Conservation (phyloP, 2,329 filamentous ascomycete species). For the Cercospora brassicicola region DNA sequence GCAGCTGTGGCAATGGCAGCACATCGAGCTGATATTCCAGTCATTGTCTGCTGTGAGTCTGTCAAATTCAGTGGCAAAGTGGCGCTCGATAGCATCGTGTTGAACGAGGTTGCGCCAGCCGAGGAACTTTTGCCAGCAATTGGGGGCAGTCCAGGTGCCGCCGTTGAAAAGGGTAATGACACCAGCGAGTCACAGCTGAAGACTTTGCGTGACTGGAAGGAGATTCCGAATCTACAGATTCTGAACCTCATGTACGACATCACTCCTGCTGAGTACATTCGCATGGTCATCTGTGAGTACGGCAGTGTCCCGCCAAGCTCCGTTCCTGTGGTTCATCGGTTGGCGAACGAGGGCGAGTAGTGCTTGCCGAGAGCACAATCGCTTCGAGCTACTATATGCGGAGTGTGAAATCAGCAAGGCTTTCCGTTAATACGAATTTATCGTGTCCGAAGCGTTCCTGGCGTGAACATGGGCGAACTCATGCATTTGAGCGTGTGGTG, state of each 20-base stretch:
- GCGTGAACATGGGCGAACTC: neutral
- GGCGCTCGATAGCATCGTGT: constrained; percentile 85
- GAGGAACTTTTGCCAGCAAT: constrained; percentile 57
- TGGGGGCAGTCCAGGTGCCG: neutral
- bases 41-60: constrained; percentile 88
- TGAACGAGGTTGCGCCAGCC: constrained; percentile 85
- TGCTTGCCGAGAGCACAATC: neutral
- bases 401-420: neutral
- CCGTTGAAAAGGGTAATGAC: constrained; percentile 33
- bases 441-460: neutral
- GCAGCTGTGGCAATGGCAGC: constrained; percentile 83
- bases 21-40: constrained; percentile 70
- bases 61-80: constrained; percentile 93
- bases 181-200: constrained; percentile 30
- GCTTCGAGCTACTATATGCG: neutral
- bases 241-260: constrained; percentile 86
- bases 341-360: constrained; percentile 37
- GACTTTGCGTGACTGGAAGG: constrained; percentile 55
- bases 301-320: constrained; percentile 83
- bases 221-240: constrained; percentile 61
- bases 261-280: constrained; percentile 81
- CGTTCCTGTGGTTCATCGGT: constrained; percentile 70
- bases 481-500: neutral
- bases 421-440: neutral
- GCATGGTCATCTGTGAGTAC: constrained; percentile 87